phyloP scores from a whole-genome alignment of 495 filamentous ascomycete species.

The Neurospora sublineolata region DNA sequence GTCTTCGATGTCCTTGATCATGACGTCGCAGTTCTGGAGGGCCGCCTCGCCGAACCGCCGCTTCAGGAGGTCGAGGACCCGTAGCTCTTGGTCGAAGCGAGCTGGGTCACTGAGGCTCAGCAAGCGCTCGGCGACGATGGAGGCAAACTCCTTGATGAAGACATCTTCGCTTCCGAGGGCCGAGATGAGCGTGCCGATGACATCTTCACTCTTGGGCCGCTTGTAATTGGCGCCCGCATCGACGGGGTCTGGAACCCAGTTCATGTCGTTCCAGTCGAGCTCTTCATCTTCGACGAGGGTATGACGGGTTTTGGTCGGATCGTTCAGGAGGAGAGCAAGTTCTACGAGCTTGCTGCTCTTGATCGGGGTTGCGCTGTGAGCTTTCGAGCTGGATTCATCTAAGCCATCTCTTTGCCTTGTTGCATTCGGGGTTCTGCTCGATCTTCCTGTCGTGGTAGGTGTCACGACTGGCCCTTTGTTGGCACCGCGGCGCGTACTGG shows the following conservation, averaged over 20 bases:
- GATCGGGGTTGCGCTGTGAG: background rate
- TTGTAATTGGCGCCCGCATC: conserved; percentile 89
- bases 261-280: conserved; percentile 79
- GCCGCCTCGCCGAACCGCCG: conserved; percentile 74
- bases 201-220: conserved; percentile 76
- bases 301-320: conserved; percentile 41
- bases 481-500: background rate
- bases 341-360: conserved; percentile 45
- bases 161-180: conserved; percentile 77
- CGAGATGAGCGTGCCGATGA: conserved; percentile 82
- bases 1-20: conserved; percentile 89
- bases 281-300: conserved; percentile 49
- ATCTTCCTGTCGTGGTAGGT: conserved; percentile 2
- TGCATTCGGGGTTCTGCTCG: background rate
- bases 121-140: conserved; percentile 70
- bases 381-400: background rate
- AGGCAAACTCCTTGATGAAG: conserved; percentile 88
- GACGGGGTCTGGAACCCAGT: conserved; percentile 83
- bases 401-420: background rate
- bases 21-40: conserved; percentile 88
- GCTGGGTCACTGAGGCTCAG: conserved; percentile 48
- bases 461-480: conserved; percentile 4
- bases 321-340: conserved; percentile 61
- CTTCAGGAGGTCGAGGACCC: conserved; percentile 79
- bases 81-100: conserved; percentile 60